phyloP scores from a whole-genome alignment of 441 rosid species.

The Geranium incanum region DNA sequence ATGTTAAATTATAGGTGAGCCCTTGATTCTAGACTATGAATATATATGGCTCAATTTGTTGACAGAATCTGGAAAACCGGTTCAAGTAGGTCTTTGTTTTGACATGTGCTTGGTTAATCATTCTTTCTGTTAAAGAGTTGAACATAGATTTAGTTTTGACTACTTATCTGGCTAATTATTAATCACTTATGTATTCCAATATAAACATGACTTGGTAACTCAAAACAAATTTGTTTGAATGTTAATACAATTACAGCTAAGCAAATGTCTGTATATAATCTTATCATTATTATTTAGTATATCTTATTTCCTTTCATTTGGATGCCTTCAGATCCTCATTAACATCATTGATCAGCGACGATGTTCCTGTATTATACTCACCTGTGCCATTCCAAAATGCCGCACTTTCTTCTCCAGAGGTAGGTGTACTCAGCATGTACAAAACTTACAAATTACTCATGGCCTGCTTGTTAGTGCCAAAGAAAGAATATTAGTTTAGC shows the following conservation, averaged over 20 bases:
- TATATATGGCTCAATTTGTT: neutral
- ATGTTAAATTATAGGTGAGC: constrained; percentile 77
- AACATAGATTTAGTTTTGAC: neutral
- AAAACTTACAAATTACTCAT: neutral
- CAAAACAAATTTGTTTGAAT: neutral
- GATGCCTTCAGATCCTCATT: constrained; percentile 53
- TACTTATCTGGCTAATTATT: neutral
- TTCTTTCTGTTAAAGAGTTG: neutral
- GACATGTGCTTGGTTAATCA: neutral
- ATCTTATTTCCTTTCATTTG: constrained; percentile 21
- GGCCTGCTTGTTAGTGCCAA: constrained; percentile 1
- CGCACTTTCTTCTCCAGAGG: constrained; percentile 54
- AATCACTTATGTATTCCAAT: neutral
- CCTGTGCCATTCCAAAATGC: constrained; percentile 76
- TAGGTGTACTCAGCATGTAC: neutral
- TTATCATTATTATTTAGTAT: constrained; percentile 10
- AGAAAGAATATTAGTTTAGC: neutral
- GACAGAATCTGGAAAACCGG: neutral
- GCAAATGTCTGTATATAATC: neutral
- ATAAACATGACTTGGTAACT: neutral
- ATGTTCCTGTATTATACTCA: constrained; percentile 75
- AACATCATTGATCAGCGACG: constrained; percentile 55
- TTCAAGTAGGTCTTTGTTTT: neutral
- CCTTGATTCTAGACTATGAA: neutral
- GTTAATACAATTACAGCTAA: neutral